Conservation (phyloP, 768 basidiomycete genomes). For the Rhodotorula babjevae region DNA sequence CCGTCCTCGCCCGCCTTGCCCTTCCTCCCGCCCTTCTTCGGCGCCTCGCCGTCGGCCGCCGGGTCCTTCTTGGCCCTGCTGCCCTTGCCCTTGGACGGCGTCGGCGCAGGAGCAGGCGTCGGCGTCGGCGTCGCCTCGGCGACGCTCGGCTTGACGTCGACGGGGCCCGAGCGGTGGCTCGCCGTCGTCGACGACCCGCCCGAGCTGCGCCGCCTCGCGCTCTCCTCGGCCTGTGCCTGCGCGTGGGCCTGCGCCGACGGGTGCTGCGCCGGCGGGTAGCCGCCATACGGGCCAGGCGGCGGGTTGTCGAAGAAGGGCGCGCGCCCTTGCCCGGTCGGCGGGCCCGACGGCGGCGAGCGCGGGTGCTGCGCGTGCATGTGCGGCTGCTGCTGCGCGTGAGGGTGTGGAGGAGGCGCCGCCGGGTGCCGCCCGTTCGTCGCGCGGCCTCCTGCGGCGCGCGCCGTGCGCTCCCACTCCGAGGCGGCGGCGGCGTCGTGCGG, state of each 20-base stretch:
- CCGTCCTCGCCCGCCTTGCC: slow-evolving; percentile 34
- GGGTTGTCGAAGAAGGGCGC: slow-evolving; percentile 26
- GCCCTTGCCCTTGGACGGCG: slow-evolving; percentile 20
- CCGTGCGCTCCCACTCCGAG: slow-evolving; percentile 25
- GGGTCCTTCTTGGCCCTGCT: slow-evolving; percentile 38
- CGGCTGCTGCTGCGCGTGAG: neutral
- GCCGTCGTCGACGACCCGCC: slow-evolving; percentile 12
- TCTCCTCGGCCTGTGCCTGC: slow-evolving; percentile 5
- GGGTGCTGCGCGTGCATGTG: neutral
- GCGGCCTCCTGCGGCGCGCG: neutral
- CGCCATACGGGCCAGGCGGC: slow-evolving; percentile 9
- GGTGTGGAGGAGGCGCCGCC: neutral
- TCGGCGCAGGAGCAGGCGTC: neutral
- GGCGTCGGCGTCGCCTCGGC: neutral
- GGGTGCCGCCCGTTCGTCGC: neutral
- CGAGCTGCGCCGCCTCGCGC: slow-evolving; percentile 22
- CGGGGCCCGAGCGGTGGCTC: neutral
- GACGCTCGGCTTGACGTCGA: slow-evolving; percentile 7
- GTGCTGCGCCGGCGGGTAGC: slow-evolving; percentile 5
- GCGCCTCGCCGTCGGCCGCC: slow-evolving; percentile 11
- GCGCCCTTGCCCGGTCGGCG: neutral
- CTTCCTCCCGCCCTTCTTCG: slow-evolving; percentile 29
- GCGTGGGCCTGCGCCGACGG: neutral
- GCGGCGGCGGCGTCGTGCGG: slow-evolving; percentile 1
- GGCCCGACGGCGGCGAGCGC: neutral